A percentile compares a stretch with the other conserved stretches of the same genome.
These are phyloP conservation scores for Heterobasidion occidentale DNA, from an alignment of 1,284 basidiomycete species.

Conservation along the genomic window DNA sequence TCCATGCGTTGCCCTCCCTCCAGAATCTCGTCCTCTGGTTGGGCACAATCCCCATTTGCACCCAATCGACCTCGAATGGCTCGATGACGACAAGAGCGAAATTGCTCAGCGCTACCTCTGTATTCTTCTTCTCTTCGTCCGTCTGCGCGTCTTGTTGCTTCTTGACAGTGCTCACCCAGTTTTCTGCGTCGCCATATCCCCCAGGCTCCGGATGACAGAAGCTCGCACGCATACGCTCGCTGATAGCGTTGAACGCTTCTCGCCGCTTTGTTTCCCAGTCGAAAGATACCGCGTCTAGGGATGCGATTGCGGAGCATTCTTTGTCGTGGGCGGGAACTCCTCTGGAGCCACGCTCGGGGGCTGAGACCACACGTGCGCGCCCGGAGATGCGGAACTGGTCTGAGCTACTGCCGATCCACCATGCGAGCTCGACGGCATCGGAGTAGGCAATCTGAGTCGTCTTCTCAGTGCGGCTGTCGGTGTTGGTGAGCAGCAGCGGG, in stretches of 20 bases:
- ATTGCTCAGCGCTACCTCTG: conserved; percentile 44
- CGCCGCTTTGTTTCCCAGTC: conserved; percentile 56
- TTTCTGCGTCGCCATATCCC: conserved; percentile 42
- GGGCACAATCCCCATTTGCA: conserved; percentile 46
- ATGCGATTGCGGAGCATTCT: conserved; percentile 23
- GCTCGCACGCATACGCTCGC: conserved; percentile 47
- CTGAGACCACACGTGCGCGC: conserved; percentile 33
- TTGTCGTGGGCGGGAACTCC: not conserved
- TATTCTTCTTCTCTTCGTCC: conserved; percentile 30
- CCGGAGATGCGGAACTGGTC: conserved; percentile 56
- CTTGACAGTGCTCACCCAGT: conserved; percentile 41
- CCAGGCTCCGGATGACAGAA: conserved; percentile 57
- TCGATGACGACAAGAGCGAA: conserved; percentile 61
- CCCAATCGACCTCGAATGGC: conserved; percentile 52
- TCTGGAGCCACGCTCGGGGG: conserved; percentile 17
- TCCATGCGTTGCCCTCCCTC: conserved; percentile 31
- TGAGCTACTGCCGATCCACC: conserved; percentile 46
- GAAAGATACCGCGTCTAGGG: conserved; percentile 32
- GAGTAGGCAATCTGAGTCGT: conserved; percentile 37
- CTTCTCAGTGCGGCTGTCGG: conserved; percentile 51
- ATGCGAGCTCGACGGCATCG: conserved; percentile 41
- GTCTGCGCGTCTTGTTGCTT: conserved; percentile 32
- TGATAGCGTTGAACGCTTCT: conserved; percentile 44
- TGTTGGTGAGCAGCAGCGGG: conserved; percentile 50
- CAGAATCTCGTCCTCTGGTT: conserved; percentile 48